These are phyloP conservation scores for Pisolithus microcarpus DNA, from an alignment of 768 basidiomycete species.

Conservation along the genomic window DNA sequence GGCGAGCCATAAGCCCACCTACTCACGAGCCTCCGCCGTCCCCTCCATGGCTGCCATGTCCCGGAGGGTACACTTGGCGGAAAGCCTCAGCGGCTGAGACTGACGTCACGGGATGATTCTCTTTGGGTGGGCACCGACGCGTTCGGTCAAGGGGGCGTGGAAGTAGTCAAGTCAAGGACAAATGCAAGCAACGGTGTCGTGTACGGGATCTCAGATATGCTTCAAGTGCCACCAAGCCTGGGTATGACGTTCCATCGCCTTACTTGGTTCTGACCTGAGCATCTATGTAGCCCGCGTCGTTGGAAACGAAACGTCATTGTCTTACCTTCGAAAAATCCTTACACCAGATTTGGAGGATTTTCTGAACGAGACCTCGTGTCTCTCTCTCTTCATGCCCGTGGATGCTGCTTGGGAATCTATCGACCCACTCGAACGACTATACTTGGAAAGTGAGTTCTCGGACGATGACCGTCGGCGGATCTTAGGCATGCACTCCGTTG, in stretches of 20 bases:
- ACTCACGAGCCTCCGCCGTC: slow-evolving; percentile 60
- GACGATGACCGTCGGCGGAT: slow-evolving; percentile 72
- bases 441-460: slow-evolving; percentile 85
- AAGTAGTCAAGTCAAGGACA: slow-evolving; percentile 50
- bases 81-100: slow-evolving; percentile 73
- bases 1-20: slow-evolving; percentile 49
- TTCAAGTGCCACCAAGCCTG: slow-evolving; percentile 68
- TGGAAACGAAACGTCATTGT: slow-evolving; percentile 49
- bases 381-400: slow-evolving; percentile 87
- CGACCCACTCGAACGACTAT: slow-evolving; percentile 71
- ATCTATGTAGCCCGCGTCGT: slow-evolving; percentile 49
- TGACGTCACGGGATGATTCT: slow-evolving; percentile 43
- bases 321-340: slow-evolving; percentile 70
- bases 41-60: slow-evolving; percentile 81
- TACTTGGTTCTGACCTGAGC: not conserved
- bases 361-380: slow-evolving; percentile 59
- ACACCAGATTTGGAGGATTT: slow-evolving; percentile 48
- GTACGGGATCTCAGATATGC: slow-evolving; percentile 65
- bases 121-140: slow-evolving; percentile 66
- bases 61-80: slow-evolving; percentile 77
- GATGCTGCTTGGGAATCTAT: slow-evolving; percentile 79
- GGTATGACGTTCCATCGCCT: slow-evolving; percentile 38
- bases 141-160: slow-evolving; percentile 67
- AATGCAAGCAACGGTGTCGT: slow-evolving; percentile 72
- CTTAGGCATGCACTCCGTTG: slow-evolving; percentile 70